Evolutionary conservation across 192 early-diverging fungal species (phyloP).

Genomic region (Thamnidium elegans): DNA sequence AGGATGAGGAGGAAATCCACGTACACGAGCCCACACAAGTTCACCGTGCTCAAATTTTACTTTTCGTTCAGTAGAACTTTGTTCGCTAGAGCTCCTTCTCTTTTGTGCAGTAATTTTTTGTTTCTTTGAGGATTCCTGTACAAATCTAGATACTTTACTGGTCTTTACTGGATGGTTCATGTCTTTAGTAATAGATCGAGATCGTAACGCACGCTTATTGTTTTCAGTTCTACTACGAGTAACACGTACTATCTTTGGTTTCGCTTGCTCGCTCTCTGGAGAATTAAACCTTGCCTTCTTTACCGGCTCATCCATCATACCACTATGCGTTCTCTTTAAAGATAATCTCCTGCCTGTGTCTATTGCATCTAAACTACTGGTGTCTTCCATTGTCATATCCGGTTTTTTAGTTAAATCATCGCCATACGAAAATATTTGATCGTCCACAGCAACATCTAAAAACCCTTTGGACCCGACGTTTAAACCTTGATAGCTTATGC

Average conservation of each 20-base stretch:
- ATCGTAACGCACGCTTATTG: neutral
- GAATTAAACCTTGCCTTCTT: neutral
- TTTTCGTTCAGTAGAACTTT: neutral
- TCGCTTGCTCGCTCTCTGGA: neutral
- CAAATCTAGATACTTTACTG: too few species aligned
- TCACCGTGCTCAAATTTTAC: slow-evolving; percentile 21
- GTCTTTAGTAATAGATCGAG: neutral
- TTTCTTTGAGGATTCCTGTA: too few species aligned
- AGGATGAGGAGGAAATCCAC: slow-evolving; percentile 53
- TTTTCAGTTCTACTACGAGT: neutral
- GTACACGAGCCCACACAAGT: slow-evolving; percentile 54
- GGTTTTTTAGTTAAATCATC: neutral
- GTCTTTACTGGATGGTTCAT: neutral
- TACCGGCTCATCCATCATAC: neutral
- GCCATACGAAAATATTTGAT: slow-evolving; percentile 50
- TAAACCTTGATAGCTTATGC: slow-evolving; percentile 41
- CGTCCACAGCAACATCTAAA: slow-evolving; percentile 41
- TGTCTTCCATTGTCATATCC: neutral
- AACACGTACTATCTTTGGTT: neutral
- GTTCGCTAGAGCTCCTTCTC: too few species aligned
- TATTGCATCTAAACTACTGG: neutral
- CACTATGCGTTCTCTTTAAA: neutral
- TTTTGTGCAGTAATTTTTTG: too few species aligned
- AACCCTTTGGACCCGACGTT: slow-evolving; percentile 38
- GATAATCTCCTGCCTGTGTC: too few species aligned